Evolutionary conservation across 2,329 filamentous ascomycete genomes (phyloP).

Genomic region (Neofusicoccum ribis): DNA sequence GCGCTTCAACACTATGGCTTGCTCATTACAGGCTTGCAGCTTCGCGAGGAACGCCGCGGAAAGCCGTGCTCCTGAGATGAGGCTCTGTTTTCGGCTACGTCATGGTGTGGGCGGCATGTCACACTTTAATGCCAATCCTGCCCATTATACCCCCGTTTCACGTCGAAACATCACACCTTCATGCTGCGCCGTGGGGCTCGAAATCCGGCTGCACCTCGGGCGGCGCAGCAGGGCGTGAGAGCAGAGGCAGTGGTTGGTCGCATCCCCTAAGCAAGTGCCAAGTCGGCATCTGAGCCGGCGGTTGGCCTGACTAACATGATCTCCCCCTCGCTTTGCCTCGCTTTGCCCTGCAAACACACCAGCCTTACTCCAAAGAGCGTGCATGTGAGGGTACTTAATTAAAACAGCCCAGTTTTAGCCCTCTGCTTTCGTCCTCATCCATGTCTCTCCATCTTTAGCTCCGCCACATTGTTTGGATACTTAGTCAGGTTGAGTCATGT

Average conservation of each 20-base stretch:
- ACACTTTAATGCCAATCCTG: neutral
- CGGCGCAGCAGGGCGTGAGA: neutral
- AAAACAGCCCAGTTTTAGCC: neutral
- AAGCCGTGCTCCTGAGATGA: no score
- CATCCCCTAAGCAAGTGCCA: neutral
- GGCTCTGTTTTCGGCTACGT: neutral
- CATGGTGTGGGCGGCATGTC: neutral
- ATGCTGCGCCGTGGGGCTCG: neutral
- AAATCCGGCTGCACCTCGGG: no score
- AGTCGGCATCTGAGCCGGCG: neutral
- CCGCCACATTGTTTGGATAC: neutral
- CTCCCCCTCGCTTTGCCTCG: neutral
- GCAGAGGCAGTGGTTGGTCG: neutral
- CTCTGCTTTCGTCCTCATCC: neutral
- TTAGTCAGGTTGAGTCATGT: neutral
- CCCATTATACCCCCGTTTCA: neutral
- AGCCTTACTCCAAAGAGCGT: neutral
- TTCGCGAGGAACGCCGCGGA: no score
- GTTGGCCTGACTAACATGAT: constrained; percentile 4
- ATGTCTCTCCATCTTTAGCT: neutral
- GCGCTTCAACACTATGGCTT: neutral
- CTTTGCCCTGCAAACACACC: neutral
- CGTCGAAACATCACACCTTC: neutral
- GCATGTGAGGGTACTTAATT: neutral
- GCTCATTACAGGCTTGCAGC: no score